Base-by-base conservation (phyloP, 2,329 filamentous ascomycete species). In the Capronia americana region DNA sequence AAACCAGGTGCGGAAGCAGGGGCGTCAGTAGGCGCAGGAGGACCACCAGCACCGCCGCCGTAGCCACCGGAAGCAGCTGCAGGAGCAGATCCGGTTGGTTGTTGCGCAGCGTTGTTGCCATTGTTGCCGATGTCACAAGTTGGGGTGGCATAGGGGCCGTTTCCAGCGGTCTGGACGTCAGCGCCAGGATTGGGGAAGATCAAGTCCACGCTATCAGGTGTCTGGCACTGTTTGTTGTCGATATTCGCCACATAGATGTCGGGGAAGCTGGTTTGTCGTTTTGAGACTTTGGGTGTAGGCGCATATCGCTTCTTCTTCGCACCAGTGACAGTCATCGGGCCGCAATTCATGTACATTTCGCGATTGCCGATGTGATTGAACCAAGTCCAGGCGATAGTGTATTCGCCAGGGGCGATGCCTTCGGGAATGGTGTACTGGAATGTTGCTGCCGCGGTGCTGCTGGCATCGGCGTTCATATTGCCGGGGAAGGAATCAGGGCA, bases 291-390 rank as follows among this genome's bases (percentile, higher is more conserved):
- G 8, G 58, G 63, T 50, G 72, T 64, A 3, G 73, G 73, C 1
- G 69, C 72, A 41, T 74, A 75, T 6, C 81, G 76, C 75, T 87
- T 85, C 61, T 78, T 76, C 1, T 80, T 78, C 24, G 80, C 79
- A 3, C 78, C 80, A 0, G 86, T 86, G 26, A 98, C 83, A 0
- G 83, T 85, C 56, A 96, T 78, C 0, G 92, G 87, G 0, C 90
- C 92, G 73, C 94, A 99, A 85, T 97, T 96, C 93, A 97, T 96
- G 84, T 98, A 97, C 85, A 97, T 92, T 77, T 98, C 95, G 0
- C 93, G 89, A 81, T 97, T 97, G 2, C 95, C 95, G 10, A 96
- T 75, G 66, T 90, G 90, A 79, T 98, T 98, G 79, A 96, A 88
- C 95, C 95, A 98, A 0, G 92, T 92, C 93, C 93, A 98, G 0